A percentile compares a stretch with the other conserved stretches of the same genome.
Evolutionary conservation across 2,329 filamentous ascomycete genomes (phyloP).

Genomic region (Helotiales sp.): DNA sequence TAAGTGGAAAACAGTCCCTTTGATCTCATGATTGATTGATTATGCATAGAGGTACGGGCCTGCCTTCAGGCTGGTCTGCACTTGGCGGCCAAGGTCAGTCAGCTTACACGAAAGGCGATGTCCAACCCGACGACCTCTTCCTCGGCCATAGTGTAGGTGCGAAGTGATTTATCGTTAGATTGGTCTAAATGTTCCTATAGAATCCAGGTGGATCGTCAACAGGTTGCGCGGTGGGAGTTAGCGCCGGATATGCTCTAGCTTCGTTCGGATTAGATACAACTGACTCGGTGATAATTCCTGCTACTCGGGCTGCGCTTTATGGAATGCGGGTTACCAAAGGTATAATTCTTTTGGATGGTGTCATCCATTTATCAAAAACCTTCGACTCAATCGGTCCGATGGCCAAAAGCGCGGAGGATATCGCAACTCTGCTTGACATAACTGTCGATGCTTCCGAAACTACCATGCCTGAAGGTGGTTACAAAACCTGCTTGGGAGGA

Average conservation of each 20-base stretch:
- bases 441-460: neutral
- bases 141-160: conserved; percentile 8
- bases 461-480: neutral
- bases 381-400: conserved; percentile 4
- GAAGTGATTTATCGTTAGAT: neutral
- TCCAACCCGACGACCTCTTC: neutral
- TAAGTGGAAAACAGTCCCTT: neutral
- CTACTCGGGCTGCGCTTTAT: conserved; percentile 59
- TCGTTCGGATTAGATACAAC: conserved; percentile 72
- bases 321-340: conserved; percentile 9
- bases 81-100: conserved; percentile 16
- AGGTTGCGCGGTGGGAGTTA: conserved; percentile 63
- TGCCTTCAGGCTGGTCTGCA: conserved; percentile 10
- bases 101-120: conserved; percentile 13
- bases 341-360: neutral
- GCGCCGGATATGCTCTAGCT: conserved; percentile 60
- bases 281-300: conserved; percentile 69
- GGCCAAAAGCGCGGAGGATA: neutral
- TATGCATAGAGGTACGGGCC: neutral
- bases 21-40: neutral
- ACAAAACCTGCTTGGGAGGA: neutral
- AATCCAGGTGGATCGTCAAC: conserved; percentile 62
- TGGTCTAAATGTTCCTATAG: neutral
- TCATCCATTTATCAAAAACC: conserved; percentile 1
- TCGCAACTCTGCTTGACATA: conserved; percentile 3